Percentiles rank a stretch among this genome's conserved stretches.
phyloP scores from a whole-genome alignment of 805 yeast genomes.

The Saturnispora silvae region DNA sequence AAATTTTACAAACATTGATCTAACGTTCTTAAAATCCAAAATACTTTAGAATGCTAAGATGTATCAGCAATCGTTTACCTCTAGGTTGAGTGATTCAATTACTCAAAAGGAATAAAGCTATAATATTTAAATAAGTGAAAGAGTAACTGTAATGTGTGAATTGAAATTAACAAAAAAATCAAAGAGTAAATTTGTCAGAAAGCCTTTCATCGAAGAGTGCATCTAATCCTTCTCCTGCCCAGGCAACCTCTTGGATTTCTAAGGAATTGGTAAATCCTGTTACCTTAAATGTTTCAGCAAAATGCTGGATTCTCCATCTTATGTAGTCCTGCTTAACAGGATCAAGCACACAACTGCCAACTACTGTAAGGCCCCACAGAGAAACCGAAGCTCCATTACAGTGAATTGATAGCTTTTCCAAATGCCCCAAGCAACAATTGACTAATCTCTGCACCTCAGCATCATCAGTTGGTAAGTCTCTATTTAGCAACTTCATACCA shows the following conservation, averaged over 20 bases:
- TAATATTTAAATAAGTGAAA: too few species aligned
- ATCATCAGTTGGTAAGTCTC: slow-evolving; percentile 5
- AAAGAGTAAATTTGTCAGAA: too few species aligned
- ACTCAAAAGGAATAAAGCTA: too few species aligned
- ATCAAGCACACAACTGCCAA: slow-evolving; percentile 12
- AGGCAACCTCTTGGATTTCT: slow-evolving; percentile 10
- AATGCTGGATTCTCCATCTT: slow-evolving; percentile 8
- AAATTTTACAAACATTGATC: too few species aligned
- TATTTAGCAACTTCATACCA: slow-evolving; percentile 11
- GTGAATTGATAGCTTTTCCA: slow-evolving; percentile 10
- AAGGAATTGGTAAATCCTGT: slow-evolving; percentile 9
- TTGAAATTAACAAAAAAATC: too few species aligned
- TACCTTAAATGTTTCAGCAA: slow-evolving; percentile 11
- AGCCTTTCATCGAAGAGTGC: slow-evolving; percentile 4
- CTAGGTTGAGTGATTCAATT: too few species aligned
- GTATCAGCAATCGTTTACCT: too few species aligned
- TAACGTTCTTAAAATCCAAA: too few species aligned
- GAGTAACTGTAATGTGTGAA: too few species aligned
- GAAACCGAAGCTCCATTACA: slow-evolving; percentile 11
- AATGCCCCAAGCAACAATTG: slow-evolving; percentile 7
- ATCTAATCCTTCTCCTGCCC: slow-evolving; percentile 13
- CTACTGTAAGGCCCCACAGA: slow-evolving; percentile 15
- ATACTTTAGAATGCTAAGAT: too few species aligned
- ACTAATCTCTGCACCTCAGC: slow-evolving; percentile 8
- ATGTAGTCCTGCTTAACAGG: slow-evolving; percentile 13